Evolutionary conservation across 2,329 filamentous ascomycete genomes (phyloP).

Genomic region (Fusarium avenaceum): DNA sequence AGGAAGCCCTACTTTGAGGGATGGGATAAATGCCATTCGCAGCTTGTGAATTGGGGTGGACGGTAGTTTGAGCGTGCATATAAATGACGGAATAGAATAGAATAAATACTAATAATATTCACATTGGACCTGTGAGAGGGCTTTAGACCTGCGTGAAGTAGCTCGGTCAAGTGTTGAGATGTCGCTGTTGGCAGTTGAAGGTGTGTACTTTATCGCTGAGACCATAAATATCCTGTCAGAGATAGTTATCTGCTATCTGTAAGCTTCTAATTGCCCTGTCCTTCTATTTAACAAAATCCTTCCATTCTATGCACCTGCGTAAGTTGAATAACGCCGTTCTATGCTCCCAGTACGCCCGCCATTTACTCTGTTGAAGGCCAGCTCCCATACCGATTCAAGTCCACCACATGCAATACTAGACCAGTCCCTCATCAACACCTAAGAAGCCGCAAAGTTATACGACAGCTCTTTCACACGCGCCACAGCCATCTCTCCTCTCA

Average conservation of each 20-base stretch:
- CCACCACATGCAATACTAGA: neutral
- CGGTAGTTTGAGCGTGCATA: conserved; percentile 15
- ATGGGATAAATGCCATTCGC: conserved; percentile 36
- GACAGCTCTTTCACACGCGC: conserved; percentile 4
- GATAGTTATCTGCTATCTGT: neutral
- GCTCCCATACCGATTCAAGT: fast-evolving
- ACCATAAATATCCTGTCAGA: too few relatives aligned
- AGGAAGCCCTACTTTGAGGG: conserved; percentile 38
- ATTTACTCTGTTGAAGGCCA: neutral
- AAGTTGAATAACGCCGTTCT: conserved; percentile 6
- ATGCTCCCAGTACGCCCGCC: neutral
- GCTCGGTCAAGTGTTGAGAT: too few relatives aligned
- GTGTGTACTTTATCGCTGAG: neutral
- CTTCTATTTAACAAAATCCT: neutral
- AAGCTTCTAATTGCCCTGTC: neutral
- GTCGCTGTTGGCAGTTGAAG: neutral
- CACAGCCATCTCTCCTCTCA: neutral
- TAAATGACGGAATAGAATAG: neutral
- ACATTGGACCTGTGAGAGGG: neutral
- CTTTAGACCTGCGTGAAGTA: neutral
- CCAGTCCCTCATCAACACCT: neutral
- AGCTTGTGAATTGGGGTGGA: conserved; percentile 36
- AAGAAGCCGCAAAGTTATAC: neutral
- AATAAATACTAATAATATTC: conserved; percentile 15
- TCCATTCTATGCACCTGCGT: neutral